Percentiles rank a stretch among this genome's conserved stretches.
These are phyloP conservation scores for Helicostylum pulchrum DNA, from an alignment of 192 early-diverging fungal genomes.

Conservation along the genomic window DNA sequence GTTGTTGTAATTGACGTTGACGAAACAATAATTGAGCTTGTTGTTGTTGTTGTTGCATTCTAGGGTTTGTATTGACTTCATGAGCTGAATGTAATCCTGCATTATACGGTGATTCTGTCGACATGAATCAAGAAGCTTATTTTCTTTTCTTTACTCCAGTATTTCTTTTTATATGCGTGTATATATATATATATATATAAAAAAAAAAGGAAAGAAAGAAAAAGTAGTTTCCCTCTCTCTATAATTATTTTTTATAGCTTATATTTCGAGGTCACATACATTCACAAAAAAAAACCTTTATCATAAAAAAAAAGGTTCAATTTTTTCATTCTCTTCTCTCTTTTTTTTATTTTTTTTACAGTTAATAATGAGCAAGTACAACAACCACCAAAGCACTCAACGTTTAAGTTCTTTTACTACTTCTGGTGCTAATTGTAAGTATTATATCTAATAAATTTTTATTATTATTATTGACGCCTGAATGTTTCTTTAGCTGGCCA, in stretches of 20 bases:
- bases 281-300: neutral
- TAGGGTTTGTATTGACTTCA: neutral
- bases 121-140: no score
- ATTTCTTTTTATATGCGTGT: no score
- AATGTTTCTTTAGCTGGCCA: neutral
- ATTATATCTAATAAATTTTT: neutral
- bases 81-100: neutral
- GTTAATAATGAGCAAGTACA: neutral
- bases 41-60: slow-evolving; percentile 6
- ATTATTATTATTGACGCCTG: neutral
- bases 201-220: neutral
- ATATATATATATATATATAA: no score
- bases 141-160: no score
- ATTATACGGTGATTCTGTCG: no score
- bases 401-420: neutral
- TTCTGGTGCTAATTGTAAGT: neutral
- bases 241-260: neutral
- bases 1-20: slow-evolving; percentile 10
- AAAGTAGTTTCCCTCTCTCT: neutral
- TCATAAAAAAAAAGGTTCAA: neutral
- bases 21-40: neutral
- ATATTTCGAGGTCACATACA: neutral
- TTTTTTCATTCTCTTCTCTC: neutral
- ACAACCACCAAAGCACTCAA: neutral
- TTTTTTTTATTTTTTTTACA: neutral